phyloP scores from a whole-genome alignment of 768 basidiomycete genomes.

The Boletus coccyginus region DNA sequence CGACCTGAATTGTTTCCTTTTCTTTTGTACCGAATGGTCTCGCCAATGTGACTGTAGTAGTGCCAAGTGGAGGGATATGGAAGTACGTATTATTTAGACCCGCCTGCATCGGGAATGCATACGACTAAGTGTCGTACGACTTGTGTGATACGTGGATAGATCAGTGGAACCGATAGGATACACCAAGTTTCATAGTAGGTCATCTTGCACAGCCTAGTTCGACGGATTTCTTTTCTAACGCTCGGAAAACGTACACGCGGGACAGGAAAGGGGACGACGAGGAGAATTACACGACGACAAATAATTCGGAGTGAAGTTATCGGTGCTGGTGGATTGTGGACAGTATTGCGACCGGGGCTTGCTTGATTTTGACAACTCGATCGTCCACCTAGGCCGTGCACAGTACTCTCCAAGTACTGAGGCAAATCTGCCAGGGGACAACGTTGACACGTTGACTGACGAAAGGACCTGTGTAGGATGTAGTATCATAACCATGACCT shows the following conservation, averaged over 20 bases:
- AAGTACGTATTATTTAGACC: too few relatives aligned
- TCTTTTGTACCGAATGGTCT: too few relatives aligned
- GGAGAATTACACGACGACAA: neutral
- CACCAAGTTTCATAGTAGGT: constrained; percentile 6
- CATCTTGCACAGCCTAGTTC: neutral
- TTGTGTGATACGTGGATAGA: constrained; percentile 9
- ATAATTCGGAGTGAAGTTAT: too few relatives aligned
- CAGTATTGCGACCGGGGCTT: neutral
- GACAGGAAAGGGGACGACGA: neutral
- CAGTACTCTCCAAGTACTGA: neutral
- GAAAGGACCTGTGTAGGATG: neutral
- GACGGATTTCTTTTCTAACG: neutral
- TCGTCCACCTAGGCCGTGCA: neutral
- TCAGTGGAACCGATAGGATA: constrained; percentile 21
- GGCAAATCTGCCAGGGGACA: neutral
- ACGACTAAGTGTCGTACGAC: constrained; percentile 23
- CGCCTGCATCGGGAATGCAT: too few relatives aligned
- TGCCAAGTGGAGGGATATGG: too few relatives aligned
- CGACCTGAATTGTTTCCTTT: too few relatives aligned
- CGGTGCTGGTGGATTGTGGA: too few relatives aligned
- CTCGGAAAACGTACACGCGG: neutral
- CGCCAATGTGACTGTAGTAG: too few relatives aligned
- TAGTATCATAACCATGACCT: too few relatives aligned
- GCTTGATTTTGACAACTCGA: neutral
- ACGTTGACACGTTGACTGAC: neutral